phyloP scores from a whole-genome alignment of 768 basidiomycete genomes.

The Chalciporus piperatus region DNA sequence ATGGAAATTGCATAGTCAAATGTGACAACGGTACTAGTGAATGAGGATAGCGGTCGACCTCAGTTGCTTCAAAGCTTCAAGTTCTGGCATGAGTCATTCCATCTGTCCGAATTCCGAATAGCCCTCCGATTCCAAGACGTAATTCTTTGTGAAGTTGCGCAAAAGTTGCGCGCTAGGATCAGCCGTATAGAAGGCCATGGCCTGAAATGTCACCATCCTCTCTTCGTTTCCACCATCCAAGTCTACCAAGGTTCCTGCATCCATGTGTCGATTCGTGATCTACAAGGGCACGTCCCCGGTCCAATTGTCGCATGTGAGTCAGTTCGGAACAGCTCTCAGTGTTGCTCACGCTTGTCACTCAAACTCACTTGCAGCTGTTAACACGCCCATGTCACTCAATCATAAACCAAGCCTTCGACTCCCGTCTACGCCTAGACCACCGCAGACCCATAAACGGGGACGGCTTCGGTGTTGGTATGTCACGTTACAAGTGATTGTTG shows the following conservation, averaged over 20 bases:
- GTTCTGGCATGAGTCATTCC: too few relatives aligned
- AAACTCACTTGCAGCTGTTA: slow-evolving; percentile 54
- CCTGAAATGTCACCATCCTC: too few relatives aligned
- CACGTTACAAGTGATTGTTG: background rate
- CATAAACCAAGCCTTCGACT: slow-evolving; percentile 97
- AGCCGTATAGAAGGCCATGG: background rate
- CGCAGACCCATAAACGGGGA: slow-evolving; percentile 91
- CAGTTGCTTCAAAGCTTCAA: too few relatives aligned
- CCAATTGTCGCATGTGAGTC: slow-evolving; percentile 74
- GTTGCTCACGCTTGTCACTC: background rate
- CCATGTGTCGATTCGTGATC: slow-evolving; percentile 88
- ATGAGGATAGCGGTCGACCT: too few relatives aligned
- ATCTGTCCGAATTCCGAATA: background rate
- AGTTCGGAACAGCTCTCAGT: slow-evolving; percentile 18
- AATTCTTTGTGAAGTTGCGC: slow-evolving; percentile 12
- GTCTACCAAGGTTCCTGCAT: background rate
- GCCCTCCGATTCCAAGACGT: slow-evolving; percentile 18
- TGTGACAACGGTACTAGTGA: too few relatives aligned
- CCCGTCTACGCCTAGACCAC: slow-evolving; percentile 77
- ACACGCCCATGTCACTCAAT: slow-evolving; percentile 94
- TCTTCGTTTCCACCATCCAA: background rate
- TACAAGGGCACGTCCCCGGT: slow-evolving; percentile 96
- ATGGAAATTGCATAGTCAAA: too few relatives aligned
- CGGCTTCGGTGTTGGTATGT: slow-evolving; percentile 91
- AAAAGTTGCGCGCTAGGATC: too few relatives aligned